phyloP scores from a whole-genome alignment of 768 basidiomycete genomes.

The Mycena vitilis region DNA sequence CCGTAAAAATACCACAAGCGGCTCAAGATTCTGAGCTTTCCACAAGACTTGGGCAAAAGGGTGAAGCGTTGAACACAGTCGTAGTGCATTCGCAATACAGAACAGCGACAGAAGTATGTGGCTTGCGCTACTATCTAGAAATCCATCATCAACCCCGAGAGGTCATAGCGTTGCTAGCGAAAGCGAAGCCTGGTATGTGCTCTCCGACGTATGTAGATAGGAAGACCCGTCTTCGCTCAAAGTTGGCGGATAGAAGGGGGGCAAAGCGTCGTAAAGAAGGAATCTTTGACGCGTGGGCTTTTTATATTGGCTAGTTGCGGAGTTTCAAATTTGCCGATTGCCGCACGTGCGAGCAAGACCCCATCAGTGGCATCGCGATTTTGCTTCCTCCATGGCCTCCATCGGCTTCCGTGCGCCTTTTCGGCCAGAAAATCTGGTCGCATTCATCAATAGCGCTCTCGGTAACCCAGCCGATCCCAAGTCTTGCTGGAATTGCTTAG shows the following conservation, averaged over 20 bases:
- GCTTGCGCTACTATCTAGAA: slow-evolving; percentile 83
- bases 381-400: too few relatives aligned
- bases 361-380: too few relatives aligned
- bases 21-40: too few relatives aligned
- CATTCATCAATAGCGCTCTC: slow-evolving; percentile 16
- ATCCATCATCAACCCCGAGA: slow-evolving; percentile 67
- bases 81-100: too few relatives aligned
- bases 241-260: slow-evolving; percentile 46
- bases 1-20: too few relatives aligned
- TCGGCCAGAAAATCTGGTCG: background rate
- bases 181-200: slow-evolving; percentile 64
- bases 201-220: slow-evolving; percentile 59
- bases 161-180: slow-evolving; percentile 81
- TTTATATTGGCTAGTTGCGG: background rate
- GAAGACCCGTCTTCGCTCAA: slow-evolving; percentile 41
- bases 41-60: too few relatives aligned
- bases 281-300: background rate
- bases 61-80: too few relatives aligned
- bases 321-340: background rate
- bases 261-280: slow-evolving; percentile 42
- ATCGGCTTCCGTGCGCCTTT: background rate
- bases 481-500: slow-evolving; percentile 12
- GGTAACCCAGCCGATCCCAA: slow-evolving; percentile 12
- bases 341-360: too few relatives aligned
- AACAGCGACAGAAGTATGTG: slow-evolving; percentile 43